phyloP scores from a whole-genome alignment of 208 protist genomes.

The Leishmania turanica region DNA sequence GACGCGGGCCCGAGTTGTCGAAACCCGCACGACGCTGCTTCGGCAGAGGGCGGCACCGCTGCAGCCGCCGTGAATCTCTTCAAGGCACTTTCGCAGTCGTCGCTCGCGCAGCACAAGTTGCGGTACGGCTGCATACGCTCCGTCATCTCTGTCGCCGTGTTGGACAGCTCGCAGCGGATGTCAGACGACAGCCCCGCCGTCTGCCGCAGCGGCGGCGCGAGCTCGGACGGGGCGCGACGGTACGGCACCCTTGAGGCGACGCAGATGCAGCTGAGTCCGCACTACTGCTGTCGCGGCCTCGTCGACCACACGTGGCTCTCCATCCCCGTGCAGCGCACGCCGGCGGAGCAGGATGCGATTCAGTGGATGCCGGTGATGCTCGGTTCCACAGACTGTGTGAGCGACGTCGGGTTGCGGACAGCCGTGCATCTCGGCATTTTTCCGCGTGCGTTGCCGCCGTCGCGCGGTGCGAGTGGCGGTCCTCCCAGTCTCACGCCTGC shows the following conservation, averaged over 20 bases:
- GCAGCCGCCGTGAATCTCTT: conserved; percentile 58
- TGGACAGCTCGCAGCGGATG: conserved; percentile 29
- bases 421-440: conserved; percentile 78
- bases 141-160: conserved; percentile 65
- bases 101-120: conserved; percentile 70
- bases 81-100: conserved; percentile 51
- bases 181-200: neutral
- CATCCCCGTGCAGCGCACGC: conserved; percentile 52
- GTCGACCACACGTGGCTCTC: conserved; percentile 74
- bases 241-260: neutral
- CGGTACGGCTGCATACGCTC: conserved; percentile 63
- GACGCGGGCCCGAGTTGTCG: neutral
- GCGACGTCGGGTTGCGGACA: conserved; percentile 63
- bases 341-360: conserved; percentile 55
- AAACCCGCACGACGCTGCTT: neutral
- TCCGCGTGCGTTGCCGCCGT: conserved; percentile 8
- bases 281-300: conserved; percentile 55
- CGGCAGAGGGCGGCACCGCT: neutral
- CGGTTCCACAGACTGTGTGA: conserved; percentile 67
- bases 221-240: neutral
- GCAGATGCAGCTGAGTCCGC: conserved; percentile 12
- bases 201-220: neutral
- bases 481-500: neutral
- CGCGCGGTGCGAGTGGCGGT: neutral
- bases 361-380: conserved; percentile 77